A percentile compares a stretch with the other conserved stretches of the same genome.
Evolutionary conservation across 2,329 filamentous ascomycete genomes (phyloP).

Genomic region (Penicillium italicum): DNA sequence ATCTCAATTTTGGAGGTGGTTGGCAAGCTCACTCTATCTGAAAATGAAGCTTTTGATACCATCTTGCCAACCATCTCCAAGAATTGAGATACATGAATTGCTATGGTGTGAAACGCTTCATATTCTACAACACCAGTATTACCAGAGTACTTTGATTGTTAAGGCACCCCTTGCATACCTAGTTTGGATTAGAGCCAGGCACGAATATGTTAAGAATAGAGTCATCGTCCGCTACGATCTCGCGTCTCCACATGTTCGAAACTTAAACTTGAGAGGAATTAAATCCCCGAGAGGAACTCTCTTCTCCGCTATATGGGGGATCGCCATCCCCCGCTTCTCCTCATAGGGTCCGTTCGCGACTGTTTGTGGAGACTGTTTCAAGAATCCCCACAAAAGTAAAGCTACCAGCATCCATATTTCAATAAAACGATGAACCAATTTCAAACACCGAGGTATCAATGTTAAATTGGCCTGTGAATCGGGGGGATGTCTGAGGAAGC

Average conservation of each 20-base stretch:
- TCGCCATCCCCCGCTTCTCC: neutral
- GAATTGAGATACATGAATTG: too few species aligned
- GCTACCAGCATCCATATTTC: neutral
- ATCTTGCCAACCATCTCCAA: too few species aligned
- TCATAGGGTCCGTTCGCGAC: neutral
- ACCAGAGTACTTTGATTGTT: too few species aligned
- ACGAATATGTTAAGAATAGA: neutral
- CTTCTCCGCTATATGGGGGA: slow-evolving; percentile 4
- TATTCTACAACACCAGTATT: too few species aligned
- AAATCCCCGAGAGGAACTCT: neutral
- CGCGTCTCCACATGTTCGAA: neutral
- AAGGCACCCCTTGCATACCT: too few species aligned
- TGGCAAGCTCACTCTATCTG: too few species aligned
- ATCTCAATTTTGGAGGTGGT: too few species aligned
- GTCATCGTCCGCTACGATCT: neutral
- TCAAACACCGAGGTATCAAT: slow-evolving; percentile 2
- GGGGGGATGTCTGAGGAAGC: neutral
- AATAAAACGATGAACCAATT: neutral
- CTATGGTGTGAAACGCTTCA: too few species aligned
- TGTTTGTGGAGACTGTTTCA: neutral
- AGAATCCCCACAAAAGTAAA: neutral
- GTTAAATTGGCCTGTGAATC: neutral
- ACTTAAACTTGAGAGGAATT: neutral
- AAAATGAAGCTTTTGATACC: too few species aligned
- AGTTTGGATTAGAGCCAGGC: neutral